Evolutionary conservation across 495 filamentous ascomycete species (phyloP).

Genomic region (Neurospora terricola): DNA sequence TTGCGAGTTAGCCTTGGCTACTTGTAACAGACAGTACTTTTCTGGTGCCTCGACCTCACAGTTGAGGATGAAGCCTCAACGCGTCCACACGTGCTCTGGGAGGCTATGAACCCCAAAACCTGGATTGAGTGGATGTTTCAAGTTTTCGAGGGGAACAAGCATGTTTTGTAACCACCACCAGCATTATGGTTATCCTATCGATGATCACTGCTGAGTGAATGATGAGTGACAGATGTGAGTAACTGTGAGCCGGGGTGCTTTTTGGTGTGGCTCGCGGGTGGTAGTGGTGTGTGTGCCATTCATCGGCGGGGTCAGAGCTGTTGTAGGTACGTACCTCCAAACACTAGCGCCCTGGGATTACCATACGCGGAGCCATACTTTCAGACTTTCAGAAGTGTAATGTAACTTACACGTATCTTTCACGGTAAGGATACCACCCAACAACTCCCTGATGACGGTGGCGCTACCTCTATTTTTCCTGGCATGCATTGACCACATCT

Average conservation of each 20-base stretch:
- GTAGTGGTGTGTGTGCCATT: neutral
- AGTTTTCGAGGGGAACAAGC: neutral
- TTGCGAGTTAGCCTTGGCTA: neutral
- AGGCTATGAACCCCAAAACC: neutral
- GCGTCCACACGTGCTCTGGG: neutral
- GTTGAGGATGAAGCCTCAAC: neutral
- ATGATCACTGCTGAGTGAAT: neutral
- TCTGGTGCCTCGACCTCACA: neutral
- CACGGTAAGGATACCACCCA: constrained; percentile 7
- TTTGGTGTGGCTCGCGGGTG: neutral
- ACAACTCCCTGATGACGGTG: constrained; percentile 13
- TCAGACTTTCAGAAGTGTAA: constrained; percentile 2
- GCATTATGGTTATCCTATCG: neutral
- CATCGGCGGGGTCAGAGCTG: neutral
- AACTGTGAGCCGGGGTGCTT: neutral
- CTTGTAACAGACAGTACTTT: neutral
- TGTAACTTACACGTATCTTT: neutral
- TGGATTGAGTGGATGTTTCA: neutral
- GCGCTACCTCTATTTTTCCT: constrained; percentile 20
- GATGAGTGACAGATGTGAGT: neutral
- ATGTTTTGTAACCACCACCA: neutral
- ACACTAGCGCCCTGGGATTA: constrained; percentile 3
- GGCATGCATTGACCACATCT: neutral
- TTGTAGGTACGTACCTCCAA: neutral
- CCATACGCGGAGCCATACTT: neutral